phyloP scores from a whole-genome alignment of 2,329 filamentous ascomycete species.

The Pseudocercospora macadamiae region DNA sequence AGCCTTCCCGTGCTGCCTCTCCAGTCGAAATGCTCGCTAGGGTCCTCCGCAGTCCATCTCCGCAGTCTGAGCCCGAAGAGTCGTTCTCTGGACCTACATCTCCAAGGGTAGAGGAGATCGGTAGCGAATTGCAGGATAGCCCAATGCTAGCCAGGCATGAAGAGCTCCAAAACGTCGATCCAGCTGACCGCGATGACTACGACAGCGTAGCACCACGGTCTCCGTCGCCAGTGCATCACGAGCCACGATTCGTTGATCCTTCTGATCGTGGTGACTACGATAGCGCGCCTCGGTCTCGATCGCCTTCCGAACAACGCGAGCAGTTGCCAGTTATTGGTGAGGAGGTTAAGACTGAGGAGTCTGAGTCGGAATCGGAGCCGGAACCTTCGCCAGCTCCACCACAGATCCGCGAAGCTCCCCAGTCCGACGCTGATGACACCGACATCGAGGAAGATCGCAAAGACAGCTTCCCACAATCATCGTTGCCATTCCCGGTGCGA shows the following conservation, averaged over 20 bases:
- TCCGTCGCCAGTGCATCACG: background rate
- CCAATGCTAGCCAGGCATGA: background rate
- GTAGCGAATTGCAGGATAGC: background rate
- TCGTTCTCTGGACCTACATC: background rate
- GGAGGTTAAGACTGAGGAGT: background rate
- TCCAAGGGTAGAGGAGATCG: background rate
- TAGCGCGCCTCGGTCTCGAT: background rate
- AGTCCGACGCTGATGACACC: background rate
- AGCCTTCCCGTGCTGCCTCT: conserved; percentile 1
- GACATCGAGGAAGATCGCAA: background rate
- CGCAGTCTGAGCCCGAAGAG: background rate
- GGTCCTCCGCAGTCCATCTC: background rate
- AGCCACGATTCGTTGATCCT: background rate
- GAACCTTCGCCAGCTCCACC: background rate
- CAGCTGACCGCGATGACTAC: conserved; percentile 1
- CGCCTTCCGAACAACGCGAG: background rate
- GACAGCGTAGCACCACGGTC: conserved; percentile 1
- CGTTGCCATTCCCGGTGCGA: background rate
- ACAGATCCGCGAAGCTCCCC: background rate
- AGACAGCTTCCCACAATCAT: background rate
- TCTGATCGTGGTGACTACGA: background rate
- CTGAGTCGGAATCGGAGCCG: background rate
- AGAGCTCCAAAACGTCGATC: background rate
- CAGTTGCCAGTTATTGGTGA: background rate
- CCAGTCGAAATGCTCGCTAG: background rate